Conservation (phyloP, 257 asterid species). For the Cruciata laevipes region DNA sequence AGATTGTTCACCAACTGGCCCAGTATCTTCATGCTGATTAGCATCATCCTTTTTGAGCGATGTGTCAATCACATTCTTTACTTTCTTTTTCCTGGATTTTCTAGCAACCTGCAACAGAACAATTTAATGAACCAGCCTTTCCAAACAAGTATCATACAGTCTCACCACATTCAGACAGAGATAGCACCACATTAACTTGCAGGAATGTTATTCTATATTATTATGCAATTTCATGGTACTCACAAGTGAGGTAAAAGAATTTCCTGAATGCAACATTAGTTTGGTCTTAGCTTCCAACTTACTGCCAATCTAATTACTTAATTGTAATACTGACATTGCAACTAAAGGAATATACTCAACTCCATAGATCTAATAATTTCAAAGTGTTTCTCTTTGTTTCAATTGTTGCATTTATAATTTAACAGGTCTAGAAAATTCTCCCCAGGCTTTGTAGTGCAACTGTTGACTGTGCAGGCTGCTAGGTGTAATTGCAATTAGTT, state of each 20-base stretch:
- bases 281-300: neutral
- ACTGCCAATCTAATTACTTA: neutral
- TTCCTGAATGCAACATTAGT: neutral
- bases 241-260: neutral
- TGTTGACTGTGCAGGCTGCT: neutral
- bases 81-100: slow-evolving; percentile 61
- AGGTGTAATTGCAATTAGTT: neutral
- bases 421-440: neutral
- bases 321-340: neutral
- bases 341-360: neutral
- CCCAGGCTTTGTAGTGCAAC: neutral
- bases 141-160: neutral
- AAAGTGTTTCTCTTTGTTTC: neutral
- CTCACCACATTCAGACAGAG: neutral
- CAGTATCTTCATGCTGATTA: slow-evolving; percentile 32
- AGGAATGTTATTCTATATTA: neutral
- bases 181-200: neutral
- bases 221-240: neutral
- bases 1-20: slow-evolving; percentile 35
- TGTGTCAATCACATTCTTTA: slow-evolving; percentile 37
- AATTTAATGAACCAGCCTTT: slow-evolving; percentile 12
- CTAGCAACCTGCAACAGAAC: slow-evolving; percentile 57
- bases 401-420: neutral
- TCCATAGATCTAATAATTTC: neutral
- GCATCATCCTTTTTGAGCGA: slow-evolving; percentile 27